Evolutionary conservation across 805 yeast species (phyloP), one percentile per base, ranked within the genome.

Genomic region (Starmera caribaea): DNA sequence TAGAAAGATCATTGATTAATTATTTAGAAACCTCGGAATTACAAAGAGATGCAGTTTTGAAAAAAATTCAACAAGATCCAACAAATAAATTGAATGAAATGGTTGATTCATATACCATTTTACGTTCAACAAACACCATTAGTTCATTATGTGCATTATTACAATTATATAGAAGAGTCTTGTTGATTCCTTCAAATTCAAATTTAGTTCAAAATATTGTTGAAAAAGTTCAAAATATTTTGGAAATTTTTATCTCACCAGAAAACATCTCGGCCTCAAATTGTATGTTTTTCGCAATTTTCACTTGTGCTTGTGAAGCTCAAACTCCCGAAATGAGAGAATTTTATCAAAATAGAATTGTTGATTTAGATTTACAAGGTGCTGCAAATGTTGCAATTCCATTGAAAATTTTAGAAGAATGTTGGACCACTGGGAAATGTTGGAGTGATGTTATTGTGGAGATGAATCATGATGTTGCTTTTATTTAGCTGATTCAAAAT

Each of bases 271-370:
- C 80, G 1, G 74, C 76, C 4, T 75, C 75, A 37, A 55, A 71
- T 8, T 74, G 81, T 49, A 57, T 73, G 3, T 61, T 74, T 3
- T 69, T 74, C 39, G 68, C 76, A n/a, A 50, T 67, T 13, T 75
- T 77, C 48, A 64, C 73, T 30, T 73, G 74, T 30, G 81, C 73
- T n/a, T 73, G 78, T 57, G 81, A 76, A 41, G 66, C 69, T 5
- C 39, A 65, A 16, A 63, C 68, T 41, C 48, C 49, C 1, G 46
- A 47, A 2, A 49, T 51, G 35, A 51, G 70, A 34, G 44, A 44
- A 4, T 59, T 68, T 26, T 70, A 64, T 45, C 38, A 47, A 9
- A 47, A 55, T 2, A 58, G 76, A 40, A 60, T 74, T 44, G 41
- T 48, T 1, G 46, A 47, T 12, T 56, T 76, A 38, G 58, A 57